These are phyloP conservation scores for Microascus cirrosus DNA, from an alignment of 2,329 filamentous ascomycete species.

Conservation along the genomic window DNA sequence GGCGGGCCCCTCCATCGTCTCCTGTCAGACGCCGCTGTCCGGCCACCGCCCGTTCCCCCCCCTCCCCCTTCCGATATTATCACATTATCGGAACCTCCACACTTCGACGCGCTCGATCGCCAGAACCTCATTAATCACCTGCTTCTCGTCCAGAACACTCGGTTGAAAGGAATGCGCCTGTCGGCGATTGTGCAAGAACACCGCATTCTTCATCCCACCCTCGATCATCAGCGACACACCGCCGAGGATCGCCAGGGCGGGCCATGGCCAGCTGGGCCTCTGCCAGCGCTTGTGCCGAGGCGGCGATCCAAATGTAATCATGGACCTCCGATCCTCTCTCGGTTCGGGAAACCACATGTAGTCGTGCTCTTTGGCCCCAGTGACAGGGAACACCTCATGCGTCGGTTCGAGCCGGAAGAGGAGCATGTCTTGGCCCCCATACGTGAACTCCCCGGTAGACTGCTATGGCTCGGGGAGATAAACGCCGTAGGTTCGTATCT, in stretches of 20 bases:
- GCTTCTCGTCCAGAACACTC: not conserved
- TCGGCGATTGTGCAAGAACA: constrained; percentile 24
- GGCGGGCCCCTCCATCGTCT: not conserved
- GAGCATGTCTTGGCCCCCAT: constrained; percentile 50
- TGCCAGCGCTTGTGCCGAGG: constrained; percentile 34
- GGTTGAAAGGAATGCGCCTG: not conserved
- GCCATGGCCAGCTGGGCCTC: constrained; percentile 11
- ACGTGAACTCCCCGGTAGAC: constrained; percentile 55
- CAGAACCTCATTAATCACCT: not conserved
- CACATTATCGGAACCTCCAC: not conserved
- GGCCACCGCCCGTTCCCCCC: too few species aligned
- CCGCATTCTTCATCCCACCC: constrained; percentile 55
- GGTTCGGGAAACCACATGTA: constrained; percentile 59
- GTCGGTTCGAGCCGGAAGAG: constrained; percentile 63
- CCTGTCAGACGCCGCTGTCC: not conserved
- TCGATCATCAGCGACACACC: constrained; percentile 32
- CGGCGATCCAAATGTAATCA: constrained; percentile 49
- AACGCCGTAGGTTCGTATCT: constrained; percentile 50
- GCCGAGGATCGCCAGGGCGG: constrained; percentile 28
- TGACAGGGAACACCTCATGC: constrained; percentile 55
- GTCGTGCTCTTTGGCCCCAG: constrained; percentile 53
- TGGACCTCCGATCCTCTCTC: constrained; percentile 45
- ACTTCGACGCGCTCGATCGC: not conserved
- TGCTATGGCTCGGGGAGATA: constrained; percentile 61
- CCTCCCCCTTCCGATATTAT: not conserved